Conservation (phyloP, 768 basidiomycete species). For the Amanita molliuscula region DNA sequence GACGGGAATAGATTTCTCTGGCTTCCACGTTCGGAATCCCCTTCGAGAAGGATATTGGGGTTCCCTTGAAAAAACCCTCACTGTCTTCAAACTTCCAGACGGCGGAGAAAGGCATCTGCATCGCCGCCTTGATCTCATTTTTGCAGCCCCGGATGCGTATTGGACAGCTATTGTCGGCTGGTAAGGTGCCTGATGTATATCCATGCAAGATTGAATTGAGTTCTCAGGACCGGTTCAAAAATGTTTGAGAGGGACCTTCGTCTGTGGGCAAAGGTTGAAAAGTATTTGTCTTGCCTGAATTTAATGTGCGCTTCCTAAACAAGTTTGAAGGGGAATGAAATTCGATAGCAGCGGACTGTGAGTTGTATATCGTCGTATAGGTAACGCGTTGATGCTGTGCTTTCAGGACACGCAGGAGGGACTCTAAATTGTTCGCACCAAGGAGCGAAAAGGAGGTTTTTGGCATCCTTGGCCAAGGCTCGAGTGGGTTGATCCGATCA, state of each 20-base stretch:
- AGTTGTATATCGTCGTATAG: constrained; percentile 14
- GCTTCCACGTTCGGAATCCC: constrained; percentile 45
- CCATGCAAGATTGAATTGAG: not conserved
- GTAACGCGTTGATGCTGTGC: not conserved
- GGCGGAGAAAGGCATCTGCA: constrained; percentile 30
- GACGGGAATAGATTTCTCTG: constrained; percentile 38
- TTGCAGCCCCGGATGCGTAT: constrained; percentile 65
- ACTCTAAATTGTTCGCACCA: constrained; percentile 50
- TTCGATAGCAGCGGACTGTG: constrained; percentile 81
- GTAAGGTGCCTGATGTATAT: constrained; percentile 27
- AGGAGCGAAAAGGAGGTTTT: constrained; percentile 67
- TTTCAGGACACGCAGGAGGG: constrained; percentile 48
- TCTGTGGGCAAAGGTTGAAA: constrained; percentile 58
- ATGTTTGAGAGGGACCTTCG: constrained; percentile 86
- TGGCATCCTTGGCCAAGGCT: constrained; percentile 52
- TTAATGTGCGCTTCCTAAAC: not conserved
- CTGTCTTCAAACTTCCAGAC: constrained; percentile 60
- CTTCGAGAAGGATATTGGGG: constrained; percentile 60
- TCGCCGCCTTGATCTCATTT: constrained; percentile 78
- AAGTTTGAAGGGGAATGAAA: constrained; percentile 52
- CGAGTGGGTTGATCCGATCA: constrained; percentile 57
- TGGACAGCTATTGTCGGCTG: constrained; percentile 89
- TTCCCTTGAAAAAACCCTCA: constrained; percentile 76
- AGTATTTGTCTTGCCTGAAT: constrained; percentile 21
- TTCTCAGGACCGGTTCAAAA: constrained; percentile 69